These are phyloP conservation scores for Rhizopus arrhizus DNA, from an alignment of 371 early-diverging fungal species.

Conservation along the genomic window DNA sequence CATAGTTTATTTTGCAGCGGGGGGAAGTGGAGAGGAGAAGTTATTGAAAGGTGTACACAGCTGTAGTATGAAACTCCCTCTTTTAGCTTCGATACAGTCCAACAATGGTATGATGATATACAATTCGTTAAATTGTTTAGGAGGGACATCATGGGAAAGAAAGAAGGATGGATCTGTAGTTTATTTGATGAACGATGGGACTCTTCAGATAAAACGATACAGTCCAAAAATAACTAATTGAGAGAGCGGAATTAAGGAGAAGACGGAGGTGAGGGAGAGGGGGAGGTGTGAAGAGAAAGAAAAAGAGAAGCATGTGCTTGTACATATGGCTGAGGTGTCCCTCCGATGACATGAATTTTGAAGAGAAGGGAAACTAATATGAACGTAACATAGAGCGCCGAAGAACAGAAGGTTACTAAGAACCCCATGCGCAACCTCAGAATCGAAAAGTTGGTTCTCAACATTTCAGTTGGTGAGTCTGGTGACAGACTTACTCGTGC, in stretches of 20 bases:
- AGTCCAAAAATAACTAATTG: neutral
- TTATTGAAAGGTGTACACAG: neutral
- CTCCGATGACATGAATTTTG: neutral
- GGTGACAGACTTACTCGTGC: constrained; percentile 99
- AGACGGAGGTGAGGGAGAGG: neutral
- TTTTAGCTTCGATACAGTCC: constrained; percentile 38
- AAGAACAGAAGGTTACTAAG: constrained; percentile 54
- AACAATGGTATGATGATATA: constrained; percentile 30
- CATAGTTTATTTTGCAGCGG: neutral
- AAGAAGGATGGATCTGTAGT: constrained; percentile 14
- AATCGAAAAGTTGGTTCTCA: constrained; percentile 99
- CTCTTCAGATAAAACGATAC: neutral
- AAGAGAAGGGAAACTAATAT: neutral
- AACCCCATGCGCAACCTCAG: constrained; percentile 98
- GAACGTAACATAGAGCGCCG: constrained; percentile 58
- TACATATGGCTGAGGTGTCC: neutral
- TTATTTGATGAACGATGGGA: neutral
- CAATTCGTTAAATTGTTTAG: neutral
- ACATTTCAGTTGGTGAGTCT: constrained; percentile 99
- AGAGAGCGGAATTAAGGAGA: neutral
- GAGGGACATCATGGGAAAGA: neutral
- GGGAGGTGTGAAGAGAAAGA: neutral
- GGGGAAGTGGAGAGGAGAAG: neutral
- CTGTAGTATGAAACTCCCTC: constrained; percentile 23
- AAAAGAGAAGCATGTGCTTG: neutral